phyloP scores from a whole-genome alignment of 768 basidiomycete species.

The Tulasnella sp. region DNA sequence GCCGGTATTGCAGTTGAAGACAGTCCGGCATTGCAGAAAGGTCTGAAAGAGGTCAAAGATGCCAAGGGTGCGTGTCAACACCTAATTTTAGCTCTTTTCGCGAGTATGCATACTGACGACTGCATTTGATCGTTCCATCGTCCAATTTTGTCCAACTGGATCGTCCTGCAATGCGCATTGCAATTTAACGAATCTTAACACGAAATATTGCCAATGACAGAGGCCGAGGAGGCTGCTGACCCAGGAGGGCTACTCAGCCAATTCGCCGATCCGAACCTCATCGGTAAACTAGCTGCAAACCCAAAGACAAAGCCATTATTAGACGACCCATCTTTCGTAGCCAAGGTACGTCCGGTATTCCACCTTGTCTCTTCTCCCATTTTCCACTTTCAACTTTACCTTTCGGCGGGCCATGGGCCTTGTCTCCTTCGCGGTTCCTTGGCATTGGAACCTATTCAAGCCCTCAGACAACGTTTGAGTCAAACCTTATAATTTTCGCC shows the following conservation, averaged over 20 bases:
- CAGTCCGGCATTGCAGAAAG: constrained; percentile 73
- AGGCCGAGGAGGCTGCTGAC: constrained; percentile 38
- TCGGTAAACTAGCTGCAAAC: constrained; percentile 78
- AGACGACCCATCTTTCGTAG: constrained; percentile 72
- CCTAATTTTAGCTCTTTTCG: background rate
- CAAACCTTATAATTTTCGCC: background rate
- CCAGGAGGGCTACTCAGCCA: constrained; percentile 59
- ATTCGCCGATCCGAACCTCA: constrained; percentile 75
- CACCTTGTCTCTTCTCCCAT: constrained; percentile 18
- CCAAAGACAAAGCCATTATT: constrained; percentile 79
- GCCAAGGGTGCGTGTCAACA: constrained; percentile 56
- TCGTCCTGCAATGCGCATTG: background rate
- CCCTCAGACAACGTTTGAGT: background rate
- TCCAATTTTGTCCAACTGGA: background rate
- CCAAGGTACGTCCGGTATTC: constrained; percentile 41
- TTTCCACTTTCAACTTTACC: background rate
- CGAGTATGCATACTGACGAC: background rate
- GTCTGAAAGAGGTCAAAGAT: constrained; percentile 78
- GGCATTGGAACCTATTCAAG: background rate
- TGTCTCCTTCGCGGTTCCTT: background rate
- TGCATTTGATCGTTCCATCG: background rate
- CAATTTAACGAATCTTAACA: too few species aligned
- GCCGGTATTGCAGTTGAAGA: constrained; percentile 70
- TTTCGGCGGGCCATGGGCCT: background rate
- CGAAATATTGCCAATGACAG: constrained; percentile 27